These are phyloP conservation scores for Thinopyrum elongatum DNA, from an alignment of 176 grass and related monocot genomes.

Conservation along the genomic window DNA sequence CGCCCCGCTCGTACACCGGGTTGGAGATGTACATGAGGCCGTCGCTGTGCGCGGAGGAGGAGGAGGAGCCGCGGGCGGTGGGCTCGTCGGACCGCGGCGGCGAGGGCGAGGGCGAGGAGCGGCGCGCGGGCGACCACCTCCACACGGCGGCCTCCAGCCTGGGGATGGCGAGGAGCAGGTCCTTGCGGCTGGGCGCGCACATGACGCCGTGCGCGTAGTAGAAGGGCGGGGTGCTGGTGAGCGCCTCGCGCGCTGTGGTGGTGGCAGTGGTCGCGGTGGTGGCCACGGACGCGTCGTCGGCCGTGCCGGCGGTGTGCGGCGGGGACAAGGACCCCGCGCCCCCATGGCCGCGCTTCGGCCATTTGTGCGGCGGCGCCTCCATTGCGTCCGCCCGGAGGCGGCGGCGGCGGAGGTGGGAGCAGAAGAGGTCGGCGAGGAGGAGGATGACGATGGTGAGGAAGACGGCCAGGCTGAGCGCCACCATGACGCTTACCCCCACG, in stretches of 20 bases:
- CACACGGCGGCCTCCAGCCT: conserved; percentile 52
- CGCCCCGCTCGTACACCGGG: conserved; percentile 45
- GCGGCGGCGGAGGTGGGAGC: conserved; percentile 39
- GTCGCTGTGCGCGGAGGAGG: conserved; percentile 30
- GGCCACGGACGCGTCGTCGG: conserved; percentile 22
- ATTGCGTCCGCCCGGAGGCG: not conserved
- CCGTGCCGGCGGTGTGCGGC: not conserved
- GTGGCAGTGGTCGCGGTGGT: conserved; percentile 16
- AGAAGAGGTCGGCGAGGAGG: conserved; percentile 57
- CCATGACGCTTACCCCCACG: conserved; percentile 41
- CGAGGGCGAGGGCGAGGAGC: conserved; percentile 15
- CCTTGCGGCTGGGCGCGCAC: conserved; percentile 39
- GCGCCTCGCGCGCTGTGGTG: conserved; percentile 15
- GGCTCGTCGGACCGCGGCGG: not conserved
- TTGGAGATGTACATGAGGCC: conserved; percentile 54
- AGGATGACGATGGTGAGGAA: conserved; percentile 53
- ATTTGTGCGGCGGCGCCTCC: not conserved
- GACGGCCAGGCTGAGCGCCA: conserved; percentile 44
- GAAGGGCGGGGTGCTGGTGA: conserved; percentile 47
- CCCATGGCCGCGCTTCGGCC: not conserved
- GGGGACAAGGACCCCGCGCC: not conserved
- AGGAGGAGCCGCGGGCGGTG: not conserved
- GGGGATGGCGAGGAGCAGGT: conserved; percentile 53
- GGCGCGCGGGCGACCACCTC: conserved; percentile 41
- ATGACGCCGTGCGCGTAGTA: conserved; percentile 63